These are phyloP conservation scores for Russula abietina DNA, from an alignment of 768 basidiomycete genomes.

Conservation along the genomic window DNA sequence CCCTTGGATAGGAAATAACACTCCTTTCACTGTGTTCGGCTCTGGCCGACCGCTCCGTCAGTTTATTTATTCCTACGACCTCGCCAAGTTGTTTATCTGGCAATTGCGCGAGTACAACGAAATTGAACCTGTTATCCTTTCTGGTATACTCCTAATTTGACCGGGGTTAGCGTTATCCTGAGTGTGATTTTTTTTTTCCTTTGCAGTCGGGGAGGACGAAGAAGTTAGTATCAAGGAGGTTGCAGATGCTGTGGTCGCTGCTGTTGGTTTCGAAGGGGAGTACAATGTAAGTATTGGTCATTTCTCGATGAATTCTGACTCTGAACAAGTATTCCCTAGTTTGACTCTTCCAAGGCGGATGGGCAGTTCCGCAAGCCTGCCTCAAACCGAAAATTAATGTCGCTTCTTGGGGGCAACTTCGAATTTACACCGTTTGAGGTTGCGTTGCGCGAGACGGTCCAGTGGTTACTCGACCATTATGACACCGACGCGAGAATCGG, in stretches of 20 bases:
- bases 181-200: not conserved
- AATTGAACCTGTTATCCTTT: slow-evolving; percentile 89
- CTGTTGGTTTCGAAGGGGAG: slow-evolving; percentile 70
- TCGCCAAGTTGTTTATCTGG: slow-evolving; percentile 95
- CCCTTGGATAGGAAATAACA: slow-evolving; percentile 55
- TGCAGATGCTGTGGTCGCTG: slow-evolving; percentile 84
- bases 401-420: slow-evolving; percentile 66
- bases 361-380: slow-evolving; percentile 97
- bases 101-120: slow-evolving; percentile 84
- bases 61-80: slow-evolving; percentile 95
- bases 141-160: slow-evolving; percentile 43
- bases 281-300: slow-evolving; percentile 48
- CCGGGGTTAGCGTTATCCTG: not conserved
- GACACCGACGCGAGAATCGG: slow-evolving; percentile 58
- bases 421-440: slow-evolving; percentile 87
- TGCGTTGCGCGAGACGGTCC: slow-evolving; percentile 70
- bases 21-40: slow-evolving; percentile 82
- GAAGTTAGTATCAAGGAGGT: slow-evolving; percentile 91
- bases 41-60: slow-evolving; percentile 93
- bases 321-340: slow-evolving; percentile 40
- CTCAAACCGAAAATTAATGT: slow-evolving; percentile 80
- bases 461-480: slow-evolving; percentile 86
- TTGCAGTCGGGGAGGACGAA: slow-evolving; percentile 80
- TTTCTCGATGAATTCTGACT: not conserved
- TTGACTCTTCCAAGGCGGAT: slow-evolving; percentile 79